Conservation (phyloP, 2,329 filamentous ascomycete species). For the Paecilomyces dactylethromorphus region DNA sequence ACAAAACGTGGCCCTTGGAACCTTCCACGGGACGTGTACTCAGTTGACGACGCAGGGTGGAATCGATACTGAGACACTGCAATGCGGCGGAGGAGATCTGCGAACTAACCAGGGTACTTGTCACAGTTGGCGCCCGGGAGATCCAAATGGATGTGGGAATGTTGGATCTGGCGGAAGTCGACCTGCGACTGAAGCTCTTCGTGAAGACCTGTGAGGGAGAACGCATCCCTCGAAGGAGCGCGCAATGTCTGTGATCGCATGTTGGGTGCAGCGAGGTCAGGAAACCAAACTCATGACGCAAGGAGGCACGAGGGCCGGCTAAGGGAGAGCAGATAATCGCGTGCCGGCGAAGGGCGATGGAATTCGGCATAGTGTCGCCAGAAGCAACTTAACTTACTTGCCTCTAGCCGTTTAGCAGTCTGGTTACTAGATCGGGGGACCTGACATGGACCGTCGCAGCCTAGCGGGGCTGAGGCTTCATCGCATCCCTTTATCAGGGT, state of each 20-base stretch:
- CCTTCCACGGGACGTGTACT: not conserved
- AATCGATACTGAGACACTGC: not conserved
- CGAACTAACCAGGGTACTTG: slow-evolving; percentile 35
- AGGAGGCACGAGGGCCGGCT: not conserved
- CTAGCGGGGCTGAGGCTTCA: not conserved
- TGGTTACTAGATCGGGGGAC: not conserved
- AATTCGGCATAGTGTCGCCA: not conserved
- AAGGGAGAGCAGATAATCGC: not conserved
- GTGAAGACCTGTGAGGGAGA: not conserved
- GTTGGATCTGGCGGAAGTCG: not conserved
- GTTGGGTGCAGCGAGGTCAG: not conserved
- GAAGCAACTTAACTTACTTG: not conserved
- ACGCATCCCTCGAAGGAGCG: not conserved
- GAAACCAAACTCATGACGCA: not conserved
- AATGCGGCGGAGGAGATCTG: not conserved
- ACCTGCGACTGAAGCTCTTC: not conserved
- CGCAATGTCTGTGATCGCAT: not conserved
- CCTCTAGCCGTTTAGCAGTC: not conserved
- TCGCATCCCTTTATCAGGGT: not conserved
- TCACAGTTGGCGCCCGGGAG: slow-evolving; percentile 23
- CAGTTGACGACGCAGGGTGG: not conserved
- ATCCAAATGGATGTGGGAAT: slow-evolving; percentile 23
- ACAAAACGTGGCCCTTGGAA: not conserved
- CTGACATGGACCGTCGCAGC: not conserved
- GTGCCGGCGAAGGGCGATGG: not conserved